Evolutionary conservation across 768 basidiomycete genomes (phyloP).

Genomic region (Hortiboletus campestris): DNA sequence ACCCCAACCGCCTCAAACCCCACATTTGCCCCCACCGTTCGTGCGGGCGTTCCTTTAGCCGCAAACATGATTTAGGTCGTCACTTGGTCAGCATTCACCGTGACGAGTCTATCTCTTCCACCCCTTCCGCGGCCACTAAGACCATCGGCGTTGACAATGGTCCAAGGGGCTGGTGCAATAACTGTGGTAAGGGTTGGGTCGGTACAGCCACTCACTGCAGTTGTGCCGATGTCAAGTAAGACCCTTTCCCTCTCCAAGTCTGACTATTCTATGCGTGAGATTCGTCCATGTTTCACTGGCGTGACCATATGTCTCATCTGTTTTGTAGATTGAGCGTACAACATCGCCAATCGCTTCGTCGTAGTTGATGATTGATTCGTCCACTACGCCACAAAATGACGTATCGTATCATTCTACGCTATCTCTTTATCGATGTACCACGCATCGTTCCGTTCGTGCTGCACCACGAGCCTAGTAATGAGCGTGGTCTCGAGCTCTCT

Average conservation of each 20-base stretch:
- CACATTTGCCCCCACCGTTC: constrained; percentile 82
- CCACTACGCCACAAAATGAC: constrained; percentile 29
- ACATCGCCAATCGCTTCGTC: constrained; percentile 39
- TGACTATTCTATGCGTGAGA: constrained; percentile 31
- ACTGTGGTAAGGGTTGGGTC: constrained; percentile 68
- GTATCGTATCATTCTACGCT: constrained; percentile 36
- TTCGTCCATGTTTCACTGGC: background rate
- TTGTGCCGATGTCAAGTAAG: constrained; percentile 66
- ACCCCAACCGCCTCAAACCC: constrained; percentile 87
- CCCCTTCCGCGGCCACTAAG: constrained; percentile 39
- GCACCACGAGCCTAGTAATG: constrained; percentile 58
- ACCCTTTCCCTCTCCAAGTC: background rate
- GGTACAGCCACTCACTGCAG: constrained; percentile 54
- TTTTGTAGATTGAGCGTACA: constrained; percentile 31
- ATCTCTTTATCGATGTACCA: constrained; percentile 51
- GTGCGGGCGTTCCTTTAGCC: constrained; percentile 91
- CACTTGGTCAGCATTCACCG: constrained; percentile 86
- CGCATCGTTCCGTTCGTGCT: constrained; percentile 63
- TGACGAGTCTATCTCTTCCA: constrained; percentile 52
- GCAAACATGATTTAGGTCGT: constrained; percentile 91
- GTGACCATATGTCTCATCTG: constrained; percentile 16
- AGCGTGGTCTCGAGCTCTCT: constrained; percentile 56
- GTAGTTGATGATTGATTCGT: constrained; percentile 41
- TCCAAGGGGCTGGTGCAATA: constrained; percentile 66
- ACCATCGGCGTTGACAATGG: constrained; percentile 71